Evolutionary conservation across 208 protist species (phyloP), one percentile per base, ranked within the genome.

Genomic region (Trypanosoma mega): DNA sequence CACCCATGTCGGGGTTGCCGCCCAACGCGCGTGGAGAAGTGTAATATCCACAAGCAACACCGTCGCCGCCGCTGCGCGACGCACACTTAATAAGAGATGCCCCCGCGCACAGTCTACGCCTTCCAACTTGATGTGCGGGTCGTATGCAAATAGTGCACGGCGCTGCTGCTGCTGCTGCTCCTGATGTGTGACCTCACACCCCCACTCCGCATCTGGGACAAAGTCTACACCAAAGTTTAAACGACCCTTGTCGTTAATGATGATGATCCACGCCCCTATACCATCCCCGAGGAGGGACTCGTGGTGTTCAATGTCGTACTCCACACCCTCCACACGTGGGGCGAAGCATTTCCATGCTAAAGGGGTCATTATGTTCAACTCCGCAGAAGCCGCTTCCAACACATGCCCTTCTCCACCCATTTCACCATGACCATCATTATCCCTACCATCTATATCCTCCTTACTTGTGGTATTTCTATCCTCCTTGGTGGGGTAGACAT

Each of bases 251-350:
- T 41, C 43, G 75, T 83, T 81, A 30, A 55, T 56, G 23, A 52
- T 49, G 6, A 92, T 67, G 27, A 92, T 14, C 85, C 85, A 92
- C 21, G 66, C 79, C 1, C 79, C 82, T 12, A 55, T 14, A 34
- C 20, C 16, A 24, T 52, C 60, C 0, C 66, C 64, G 21, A 92
- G 74, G 3, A 92, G 52, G 11, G 58, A 47, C 0, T 37, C 18
- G 68, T 92, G 80, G 49, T 92, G 85, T 37, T 87, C 80, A 14
- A 92, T 49, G 43, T 85, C 75, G 45, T 82, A 84, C 45, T 92
- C 80, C 12, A 74, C 49, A 26, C 21, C 4, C n/a, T n/a, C 14
- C 8, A n/a, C n/a, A 27, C 61, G 68, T 14, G 43, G 39, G 27
- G 54, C 18, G 57, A 74, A 74, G n/a, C 55, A 57, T 23, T 44